Conservation (phyloP, 2,329 filamentous ascomycete genomes). For the Paracoccidioides brasiliensis region DNA sequence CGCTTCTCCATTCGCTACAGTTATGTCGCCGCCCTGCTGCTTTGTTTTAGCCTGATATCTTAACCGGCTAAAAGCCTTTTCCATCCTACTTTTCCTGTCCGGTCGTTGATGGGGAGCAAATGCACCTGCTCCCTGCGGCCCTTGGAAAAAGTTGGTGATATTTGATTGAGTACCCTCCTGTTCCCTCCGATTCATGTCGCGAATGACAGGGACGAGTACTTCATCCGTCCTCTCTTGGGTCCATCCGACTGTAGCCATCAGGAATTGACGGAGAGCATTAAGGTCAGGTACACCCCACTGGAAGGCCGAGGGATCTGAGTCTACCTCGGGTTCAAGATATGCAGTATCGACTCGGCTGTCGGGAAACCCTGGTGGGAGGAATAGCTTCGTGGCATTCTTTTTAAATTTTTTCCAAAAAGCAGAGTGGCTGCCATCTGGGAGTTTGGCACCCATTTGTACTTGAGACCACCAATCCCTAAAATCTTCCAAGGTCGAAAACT, state of each 20-base stretch:
- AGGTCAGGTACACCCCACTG: slow-evolving; percentile 95
- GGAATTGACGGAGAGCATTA: slow-evolving; percentile 65
- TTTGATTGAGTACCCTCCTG: slow-evolving; percentile 89
- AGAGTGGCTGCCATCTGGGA: slow-evolving; percentile 42
- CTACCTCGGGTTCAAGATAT: slow-evolving; percentile 77
- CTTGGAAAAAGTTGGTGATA: slow-evolving; percentile 84
- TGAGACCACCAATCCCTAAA: slow-evolving; percentile 82
- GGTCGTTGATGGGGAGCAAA: slow-evolving; percentile 57
- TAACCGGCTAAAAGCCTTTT: slow-evolving; percentile 56
- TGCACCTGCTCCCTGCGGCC: slow-evolving; percentile 42
- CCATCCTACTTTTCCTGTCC: slow-evolving; percentile 58
- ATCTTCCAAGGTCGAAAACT: slow-evolving; percentile 60
- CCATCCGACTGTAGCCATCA: slow-evolving; percentile 93
- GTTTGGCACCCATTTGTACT: slow-evolving; percentile 58
- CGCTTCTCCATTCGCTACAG: slow-evolving; percentile 1
- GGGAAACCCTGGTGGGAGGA: slow-evolving; percentile 70
- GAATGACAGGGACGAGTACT: slow-evolving; percentile 85
- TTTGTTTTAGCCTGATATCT: slow-evolving; percentile 39
- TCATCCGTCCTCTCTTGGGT: slow-evolving; percentile 84
- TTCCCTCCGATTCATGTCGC: slow-evolving; percentile 83
- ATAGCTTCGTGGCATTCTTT: slow-evolving; percentile 71
- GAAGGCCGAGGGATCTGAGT: slow-evolving; percentile 62
- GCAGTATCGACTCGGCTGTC: slow-evolving; percentile 65
- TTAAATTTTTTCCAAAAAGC: slow-evolving; percentile 77
- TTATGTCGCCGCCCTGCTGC: slow-evolving; percentile 8